Conservation (phyloP, 306 rosid genomes). For the Pueraria montana region DNA sequence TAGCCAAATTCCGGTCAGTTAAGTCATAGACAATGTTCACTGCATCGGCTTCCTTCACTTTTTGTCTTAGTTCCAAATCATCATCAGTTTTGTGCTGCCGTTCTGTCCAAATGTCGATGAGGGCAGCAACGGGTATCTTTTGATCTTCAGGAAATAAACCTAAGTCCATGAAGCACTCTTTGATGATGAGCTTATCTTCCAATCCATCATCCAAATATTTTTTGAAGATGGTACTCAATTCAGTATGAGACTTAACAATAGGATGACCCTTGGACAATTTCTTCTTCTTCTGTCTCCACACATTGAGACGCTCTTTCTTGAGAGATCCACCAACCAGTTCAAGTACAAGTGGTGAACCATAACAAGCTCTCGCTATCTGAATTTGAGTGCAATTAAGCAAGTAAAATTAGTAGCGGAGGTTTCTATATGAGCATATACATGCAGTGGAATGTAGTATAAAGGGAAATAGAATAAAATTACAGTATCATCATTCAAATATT, state of each 20-base stretch:
- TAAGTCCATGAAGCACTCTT: conserved; percentile 73
- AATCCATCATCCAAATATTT: conserved; percentile 56
- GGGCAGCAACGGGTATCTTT: conserved; percentile 58
- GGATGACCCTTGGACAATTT: conserved; percentile 45
- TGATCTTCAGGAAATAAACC: conserved; percentile 76
- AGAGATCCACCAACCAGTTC: conserved; percentile 55
- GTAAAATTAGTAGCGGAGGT: conserved; percentile 7
- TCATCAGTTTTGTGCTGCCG: not conserved
- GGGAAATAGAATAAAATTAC: too few species aligned
- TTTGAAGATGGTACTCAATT: conserved; percentile 40
- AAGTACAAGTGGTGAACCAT: conserved; percentile 67
- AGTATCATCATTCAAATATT: too few species aligned
- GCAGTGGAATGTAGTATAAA: not conserved
- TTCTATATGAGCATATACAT: not conserved
- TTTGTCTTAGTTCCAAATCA: not conserved
- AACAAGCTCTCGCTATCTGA: conserved; percentile 66
- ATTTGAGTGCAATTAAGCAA: conserved; percentile 35
- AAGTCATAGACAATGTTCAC: conserved; percentile 49
- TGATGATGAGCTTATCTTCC: conserved; percentile 44
- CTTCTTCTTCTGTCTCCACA: conserved; percentile 54
- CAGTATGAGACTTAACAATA: conserved; percentile 51
- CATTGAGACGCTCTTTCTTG: too few species aligned
- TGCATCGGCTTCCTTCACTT: conserved; percentile 10
- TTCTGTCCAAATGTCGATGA: conserved; percentile 70
- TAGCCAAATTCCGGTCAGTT: conserved; percentile 48